Percentiles rank a stretch among this genome's conserved stretches.
Evolutionary conservation across 768 basidiomycete species (phyloP).

Genomic region (Rhodotorula diobovata): DNA sequence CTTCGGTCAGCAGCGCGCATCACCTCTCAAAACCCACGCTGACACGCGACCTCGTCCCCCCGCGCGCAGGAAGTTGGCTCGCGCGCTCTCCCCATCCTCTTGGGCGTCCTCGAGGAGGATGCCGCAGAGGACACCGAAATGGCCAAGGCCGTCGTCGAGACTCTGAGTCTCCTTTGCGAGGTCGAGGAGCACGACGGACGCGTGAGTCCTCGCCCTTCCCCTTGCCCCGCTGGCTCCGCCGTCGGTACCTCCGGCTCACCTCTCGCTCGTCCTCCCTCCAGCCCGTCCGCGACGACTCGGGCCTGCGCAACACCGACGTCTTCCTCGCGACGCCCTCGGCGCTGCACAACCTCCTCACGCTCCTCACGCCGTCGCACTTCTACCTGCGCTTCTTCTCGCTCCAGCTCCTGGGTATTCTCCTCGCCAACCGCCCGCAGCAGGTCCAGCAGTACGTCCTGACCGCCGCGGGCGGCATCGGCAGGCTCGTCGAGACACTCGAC

Average conservation of each 20-base stretch:
- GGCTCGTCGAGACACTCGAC: constrained; percentile 66
- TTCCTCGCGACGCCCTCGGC: constrained; percentile 69
- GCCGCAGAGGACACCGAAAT: constrained; percentile 86
- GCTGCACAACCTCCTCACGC: constrained; percentile 67
- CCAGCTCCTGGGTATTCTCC: constrained; percentile 70
- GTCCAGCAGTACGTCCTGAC: constrained; percentile 90
- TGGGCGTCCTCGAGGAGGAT: constrained; percentile 78
- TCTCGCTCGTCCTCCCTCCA: neutral
- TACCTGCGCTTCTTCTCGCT: constrained; percentile 79
- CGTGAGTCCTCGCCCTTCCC: constrained; percentile 9
- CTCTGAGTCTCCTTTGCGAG: constrained; percentile 77
- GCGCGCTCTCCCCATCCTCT: constrained; percentile 67
- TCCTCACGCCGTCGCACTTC: constrained; percentile 72
- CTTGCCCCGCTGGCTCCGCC: neutral
- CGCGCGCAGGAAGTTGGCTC: constrained; percentile 65
- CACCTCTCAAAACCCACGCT: too few relatives aligned
- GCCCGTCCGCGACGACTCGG: constrained; percentile 46
- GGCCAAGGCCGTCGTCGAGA: constrained; percentile 88
- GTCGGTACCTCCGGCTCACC: neutral
- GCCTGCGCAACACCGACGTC: constrained; percentile 73
- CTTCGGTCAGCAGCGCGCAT: too few relatives aligned
- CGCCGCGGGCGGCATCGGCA: constrained; percentile 64
- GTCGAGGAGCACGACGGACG: constrained; percentile 51
- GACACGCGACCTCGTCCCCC: neutral
- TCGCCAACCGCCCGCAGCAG: constrained; percentile 72